Percentiles rank a stretch among this genome's conserved stretches.
phyloP scores from a whole-genome alignment of 23 red algal genomes.

The Gracilaria domingensis region DNA sequence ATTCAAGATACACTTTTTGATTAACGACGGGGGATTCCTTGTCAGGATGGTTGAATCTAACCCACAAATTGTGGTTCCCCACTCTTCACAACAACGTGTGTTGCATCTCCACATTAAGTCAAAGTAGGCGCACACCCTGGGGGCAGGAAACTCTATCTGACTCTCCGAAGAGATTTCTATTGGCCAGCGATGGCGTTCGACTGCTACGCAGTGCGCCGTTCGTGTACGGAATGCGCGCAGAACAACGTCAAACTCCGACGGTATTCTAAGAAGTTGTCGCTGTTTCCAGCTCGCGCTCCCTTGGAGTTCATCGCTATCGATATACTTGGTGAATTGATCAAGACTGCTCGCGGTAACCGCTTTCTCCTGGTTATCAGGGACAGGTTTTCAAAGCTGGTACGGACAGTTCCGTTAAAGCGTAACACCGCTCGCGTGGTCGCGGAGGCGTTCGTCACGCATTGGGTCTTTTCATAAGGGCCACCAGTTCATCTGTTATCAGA shows the following conservation, averaged over 20 bases:
- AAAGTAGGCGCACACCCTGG: slow-evolving; percentile 13
- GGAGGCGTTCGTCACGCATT: not conserved
- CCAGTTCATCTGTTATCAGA: too few relatives aligned
- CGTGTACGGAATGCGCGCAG: too few relatives aligned
- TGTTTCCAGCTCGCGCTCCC: too few relatives aligned
- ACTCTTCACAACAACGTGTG: not conserved
- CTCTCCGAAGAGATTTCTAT: too few relatives aligned
- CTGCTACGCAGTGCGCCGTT: too few relatives aligned
- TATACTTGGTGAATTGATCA: slow-evolving; percentile 36
- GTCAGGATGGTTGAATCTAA: slow-evolving; percentile 3
- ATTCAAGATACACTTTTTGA: not conserved
- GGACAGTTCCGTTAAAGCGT: slow-evolving; percentile 1
- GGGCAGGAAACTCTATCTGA: not conserved
- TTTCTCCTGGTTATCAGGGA: slow-evolving; percentile 52
- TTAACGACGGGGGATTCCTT: slow-evolving; percentile 3
- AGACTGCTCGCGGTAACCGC: not conserved
- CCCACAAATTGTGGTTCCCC: slow-evolving; percentile 38
- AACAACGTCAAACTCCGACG: too few relatives aligned
- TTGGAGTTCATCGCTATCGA: slow-evolving; percentile 5
- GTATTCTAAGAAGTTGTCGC: too few relatives aligned
- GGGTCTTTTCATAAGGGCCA: not conserved
- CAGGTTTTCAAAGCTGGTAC: slow-evolving; percentile 25
- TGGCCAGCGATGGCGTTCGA: too few relatives aligned
- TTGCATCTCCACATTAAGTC: slow-evolving; percentile 29
- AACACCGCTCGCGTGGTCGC: slow-evolving; percentile 2